Percentiles rank a stretch among this genome's conserved stretches.
These are phyloP conservation scores for Carex parvula DNA, from an alignment of 176 grass and related monocot species.

Conservation along the genomic window DNA sequence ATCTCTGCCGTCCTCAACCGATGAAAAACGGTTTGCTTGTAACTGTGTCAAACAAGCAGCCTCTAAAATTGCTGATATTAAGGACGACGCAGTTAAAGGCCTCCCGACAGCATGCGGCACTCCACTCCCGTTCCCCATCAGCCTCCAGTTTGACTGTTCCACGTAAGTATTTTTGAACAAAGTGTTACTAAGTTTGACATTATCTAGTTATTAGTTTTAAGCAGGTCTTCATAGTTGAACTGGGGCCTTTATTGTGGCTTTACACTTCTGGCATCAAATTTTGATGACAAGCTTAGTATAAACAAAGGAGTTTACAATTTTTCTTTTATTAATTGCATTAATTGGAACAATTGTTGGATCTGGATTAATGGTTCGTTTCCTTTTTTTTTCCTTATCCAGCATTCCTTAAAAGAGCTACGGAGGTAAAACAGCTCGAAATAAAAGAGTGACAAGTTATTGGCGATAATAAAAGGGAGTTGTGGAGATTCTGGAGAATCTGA, in stretches of 20 bases:
- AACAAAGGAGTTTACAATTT: background rate
- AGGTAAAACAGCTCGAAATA: background rate
- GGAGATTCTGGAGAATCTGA: background rate
- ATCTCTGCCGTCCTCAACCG: background rate
- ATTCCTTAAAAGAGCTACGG: background rate
- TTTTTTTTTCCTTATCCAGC: background rate
- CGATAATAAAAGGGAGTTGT: background rate
- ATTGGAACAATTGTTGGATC: background rate
- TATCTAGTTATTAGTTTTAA: background rate
- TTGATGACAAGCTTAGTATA: background rate
- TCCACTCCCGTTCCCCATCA: conserved; percentile 33
- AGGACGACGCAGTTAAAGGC: conserved; percentile 24
- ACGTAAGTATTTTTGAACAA: conserved; percentile 11
- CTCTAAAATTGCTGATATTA: background rate
- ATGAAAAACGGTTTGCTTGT: conserved; percentile 24
- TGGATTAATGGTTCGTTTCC: background rate
- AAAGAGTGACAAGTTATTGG: background rate
- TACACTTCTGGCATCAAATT: background rate
- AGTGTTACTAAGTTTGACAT: background rate
- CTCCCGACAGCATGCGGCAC: conserved; percentile 22
- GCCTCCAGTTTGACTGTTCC: conserved; percentile 27
- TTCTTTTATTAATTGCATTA: background rate
- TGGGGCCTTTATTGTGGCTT: background rate
- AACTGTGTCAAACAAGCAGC: conserved; percentile 37
- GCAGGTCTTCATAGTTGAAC: background rate